phyloP scores from a whole-genome alignment of 1,284 basidiomycete genomes.

The Sporisorium scitamineum region DNA sequence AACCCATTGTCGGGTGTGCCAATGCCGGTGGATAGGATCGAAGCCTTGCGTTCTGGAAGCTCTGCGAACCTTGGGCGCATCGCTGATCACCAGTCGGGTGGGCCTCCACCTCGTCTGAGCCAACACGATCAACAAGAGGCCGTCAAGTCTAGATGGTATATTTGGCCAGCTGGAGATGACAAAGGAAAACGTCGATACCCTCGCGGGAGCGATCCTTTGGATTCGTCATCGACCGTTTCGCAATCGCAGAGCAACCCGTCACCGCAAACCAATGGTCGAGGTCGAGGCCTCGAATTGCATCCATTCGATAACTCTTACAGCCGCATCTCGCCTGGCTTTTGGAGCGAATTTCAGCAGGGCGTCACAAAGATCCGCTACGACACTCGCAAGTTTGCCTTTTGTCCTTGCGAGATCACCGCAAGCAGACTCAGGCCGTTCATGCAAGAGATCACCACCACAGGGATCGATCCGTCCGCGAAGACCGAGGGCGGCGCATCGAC shows the following conservation, averaged over 20 bases:
- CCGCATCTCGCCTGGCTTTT: slow-evolving; percentile 6
- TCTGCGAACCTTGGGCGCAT: neutral
- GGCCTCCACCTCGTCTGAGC: slow-evolving; percentile 7
- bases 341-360: slow-evolving; percentile 22
- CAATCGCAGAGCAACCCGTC: neutral
- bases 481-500: neutral
- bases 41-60: slow-evolving; percentile 40
- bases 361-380: slow-evolving; percentile 55
- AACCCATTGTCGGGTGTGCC: slow-evolving; percentile 42
- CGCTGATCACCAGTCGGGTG: neutral
- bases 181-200: slow-evolving; percentile 3
- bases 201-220: slow-evolving; percentile 1
- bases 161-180: slow-evolving; percentile 3
- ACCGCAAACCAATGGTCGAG: neutral
- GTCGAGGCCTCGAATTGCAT: neutral
- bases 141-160: slow-evolving; percentile 1
- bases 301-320: slow-evolving; percentile 21
- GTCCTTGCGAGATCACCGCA: slow-evolving; percentile 56
- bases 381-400: slow-evolving; percentile 59
- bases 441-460: slow-evolving; percentile 31
- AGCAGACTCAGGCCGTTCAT: slow-evolving; percentile 50
- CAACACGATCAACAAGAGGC: neutral
- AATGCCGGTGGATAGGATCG: slow-evolving; percentile 40
- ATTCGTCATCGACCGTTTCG: neutral
- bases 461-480: neutral